Evolutionary conservation across 306 rosid genomes (phyloP).

Genomic region (Rubus parviflorus): DNA sequence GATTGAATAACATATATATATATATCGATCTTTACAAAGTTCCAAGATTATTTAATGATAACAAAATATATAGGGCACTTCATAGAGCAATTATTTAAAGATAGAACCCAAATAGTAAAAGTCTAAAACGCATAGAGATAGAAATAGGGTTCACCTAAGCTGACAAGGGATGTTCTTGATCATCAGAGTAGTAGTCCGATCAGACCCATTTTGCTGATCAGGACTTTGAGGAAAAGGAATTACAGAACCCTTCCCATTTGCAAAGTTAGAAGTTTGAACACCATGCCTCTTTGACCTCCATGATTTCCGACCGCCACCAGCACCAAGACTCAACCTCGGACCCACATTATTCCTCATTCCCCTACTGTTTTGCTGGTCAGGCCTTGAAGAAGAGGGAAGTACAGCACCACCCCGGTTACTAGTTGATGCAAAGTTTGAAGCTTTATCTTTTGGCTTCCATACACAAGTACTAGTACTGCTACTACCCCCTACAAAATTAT

Average conservation of each 20-base stretch:
- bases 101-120: not conserved
- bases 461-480: no score
- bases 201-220: not conserved
- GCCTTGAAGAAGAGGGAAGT: not conserved
- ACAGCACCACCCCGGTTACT: not conserved
- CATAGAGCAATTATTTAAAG: no score
- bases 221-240: not conserved
- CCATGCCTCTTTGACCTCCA: not conserved
- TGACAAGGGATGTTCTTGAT: slow-evolving; percentile 39
- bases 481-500: no score
- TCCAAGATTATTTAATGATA: no score
- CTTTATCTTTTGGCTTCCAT: not conserved
- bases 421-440: not conserved
- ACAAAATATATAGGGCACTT: no score
- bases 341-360: not conserved
- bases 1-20: not conserved
- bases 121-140: not conserved
- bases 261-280: not conserved
- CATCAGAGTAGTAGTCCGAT: slow-evolving; percentile 25
- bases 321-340: not conserved
- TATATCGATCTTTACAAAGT: no score
- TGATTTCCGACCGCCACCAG: no score
- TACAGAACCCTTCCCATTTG: not conserved
- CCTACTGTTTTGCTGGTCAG: not conserved
- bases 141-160: slow-evolving; percentile 15